Conservation (phyloP, 305 asterid species). For the Fraxinus sp. region DNA sequence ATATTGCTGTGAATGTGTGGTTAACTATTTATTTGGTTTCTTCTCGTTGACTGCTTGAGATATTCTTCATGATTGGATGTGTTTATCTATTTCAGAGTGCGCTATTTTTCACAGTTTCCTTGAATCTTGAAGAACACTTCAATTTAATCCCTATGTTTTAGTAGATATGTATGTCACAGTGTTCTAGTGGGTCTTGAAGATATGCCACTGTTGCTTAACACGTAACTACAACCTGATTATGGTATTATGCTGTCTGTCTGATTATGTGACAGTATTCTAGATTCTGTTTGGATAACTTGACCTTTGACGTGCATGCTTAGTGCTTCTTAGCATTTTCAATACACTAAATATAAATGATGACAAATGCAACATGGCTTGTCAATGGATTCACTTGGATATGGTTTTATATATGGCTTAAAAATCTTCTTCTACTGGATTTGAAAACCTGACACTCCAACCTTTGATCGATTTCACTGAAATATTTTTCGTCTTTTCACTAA, state of each 20-base stretch:
- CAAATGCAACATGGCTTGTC: background rate
- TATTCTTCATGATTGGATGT: background rate
- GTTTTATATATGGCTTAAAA: background rate
- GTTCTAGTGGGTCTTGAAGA: background rate
- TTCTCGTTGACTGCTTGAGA: constrained; percentile 13
- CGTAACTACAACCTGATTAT: background rate
- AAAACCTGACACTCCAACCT: background rate
- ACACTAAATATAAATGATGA: background rate
- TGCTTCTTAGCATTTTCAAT: background rate
- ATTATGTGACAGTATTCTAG: background rate
- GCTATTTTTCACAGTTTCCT: background rate
- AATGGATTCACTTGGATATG: background rate
- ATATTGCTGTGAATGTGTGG: constrained; percentile 21
- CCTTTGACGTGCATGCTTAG: background rate
- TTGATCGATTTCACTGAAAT: background rate
- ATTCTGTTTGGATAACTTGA: background rate
- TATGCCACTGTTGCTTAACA: background rate
- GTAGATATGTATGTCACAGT: background rate
- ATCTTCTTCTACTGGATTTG: background rate
- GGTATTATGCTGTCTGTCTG: background rate
- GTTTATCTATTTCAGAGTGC: background rate
- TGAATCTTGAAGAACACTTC: background rate
- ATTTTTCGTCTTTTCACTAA: background rate
- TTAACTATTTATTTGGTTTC: constrained; percentile 17
- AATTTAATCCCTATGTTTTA: background rate